phyloP scores from a whole-genome alignment of 106 monocot genomes.

The Dendrobium nobile region DNA sequence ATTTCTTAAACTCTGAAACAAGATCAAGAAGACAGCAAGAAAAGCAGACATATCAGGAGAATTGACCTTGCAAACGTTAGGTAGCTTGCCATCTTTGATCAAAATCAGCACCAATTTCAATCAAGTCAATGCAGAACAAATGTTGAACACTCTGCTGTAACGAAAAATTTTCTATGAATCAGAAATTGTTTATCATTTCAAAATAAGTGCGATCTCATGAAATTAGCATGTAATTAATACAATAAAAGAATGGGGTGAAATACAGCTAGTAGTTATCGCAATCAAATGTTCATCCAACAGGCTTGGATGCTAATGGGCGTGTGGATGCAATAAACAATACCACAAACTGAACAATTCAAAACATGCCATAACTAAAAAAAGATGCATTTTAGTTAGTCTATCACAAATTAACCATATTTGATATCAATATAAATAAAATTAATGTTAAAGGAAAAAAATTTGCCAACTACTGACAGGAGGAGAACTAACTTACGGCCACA shows the following conservation, averaged over 20 bases:
- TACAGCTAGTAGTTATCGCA: too few relatives aligned
- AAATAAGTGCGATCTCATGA: neutral
- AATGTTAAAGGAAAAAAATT: neutral
- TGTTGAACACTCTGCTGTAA: neutral
- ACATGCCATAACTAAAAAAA: neutral
- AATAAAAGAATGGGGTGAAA: neutral
- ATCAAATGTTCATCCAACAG: too few relatives aligned
- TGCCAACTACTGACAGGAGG: neutral
- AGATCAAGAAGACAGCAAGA: neutral
- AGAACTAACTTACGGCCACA: slow-evolving; percentile 19
- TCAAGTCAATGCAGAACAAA: neutral
- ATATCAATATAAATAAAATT: neutral
- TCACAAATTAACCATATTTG: neutral
- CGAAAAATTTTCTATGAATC: neutral
- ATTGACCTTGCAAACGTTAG: neutral
- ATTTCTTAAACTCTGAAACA: neutral
- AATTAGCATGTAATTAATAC: neutral
- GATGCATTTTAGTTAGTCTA: neutral
- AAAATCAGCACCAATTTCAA: slow-evolving; percentile 2
- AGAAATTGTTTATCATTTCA: slow-evolving; percentile 7
- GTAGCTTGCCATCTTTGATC: neutral
- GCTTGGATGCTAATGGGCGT: too few relatives aligned
- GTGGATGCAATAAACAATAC: neutral
- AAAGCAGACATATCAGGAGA: neutral
- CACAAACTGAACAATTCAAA: neutral